A percentile compares a stretch with the other conserved stretches of the same genome.
Conservation (phyloP, 495 filamentous ascomycete species). For the Barbatosphaeria neglecta region DNA sequence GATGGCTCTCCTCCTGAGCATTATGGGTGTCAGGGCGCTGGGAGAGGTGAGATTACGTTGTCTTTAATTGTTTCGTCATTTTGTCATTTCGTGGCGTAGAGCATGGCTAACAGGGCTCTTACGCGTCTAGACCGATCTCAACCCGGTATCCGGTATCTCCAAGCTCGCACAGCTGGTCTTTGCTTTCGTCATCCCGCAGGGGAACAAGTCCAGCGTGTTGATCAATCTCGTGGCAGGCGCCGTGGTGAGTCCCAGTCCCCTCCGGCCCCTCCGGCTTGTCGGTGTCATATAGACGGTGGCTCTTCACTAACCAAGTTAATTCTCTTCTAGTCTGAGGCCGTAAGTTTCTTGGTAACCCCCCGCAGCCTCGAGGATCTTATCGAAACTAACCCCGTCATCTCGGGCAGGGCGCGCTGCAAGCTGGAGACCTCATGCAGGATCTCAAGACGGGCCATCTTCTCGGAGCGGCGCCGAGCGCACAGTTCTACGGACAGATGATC, state of each 20-base stretch:
- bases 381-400: constrained; percentile 18
- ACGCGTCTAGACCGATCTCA: constrained; percentile 60
- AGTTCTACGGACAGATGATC: constrained; percentile 94
- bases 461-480: constrained; percentile 81
- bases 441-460: constrained; percentile 93
- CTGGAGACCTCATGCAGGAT: constrained; percentile 96
- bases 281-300: too few relatives aligned
- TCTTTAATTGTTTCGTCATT: too few relatives aligned
- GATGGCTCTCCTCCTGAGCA: constrained; percentile 75
- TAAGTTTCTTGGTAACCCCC: constrained; percentile 1
- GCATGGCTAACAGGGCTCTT: too few relatives aligned
- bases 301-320: too few relatives aligned
- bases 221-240: constrained; percentile 95
- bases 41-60: constrained; percentile 63
- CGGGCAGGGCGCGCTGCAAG: constrained; percentile 82
- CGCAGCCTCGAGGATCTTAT: neutral
- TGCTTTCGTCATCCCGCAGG: constrained; percentile 65
- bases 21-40: constrained; percentile 91
- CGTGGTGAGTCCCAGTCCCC: constrained; percentile 29
- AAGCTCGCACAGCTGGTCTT: constrained; percentile 96
- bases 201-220: constrained; percentile 65
- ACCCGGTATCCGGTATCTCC: constrained; percentile 91
- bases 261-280: too few relatives aligned
- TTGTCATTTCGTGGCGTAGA: too few relatives aligned
- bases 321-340: constrained; percentile 16